Evolutionary conservation across 2,329 filamentous ascomycete genomes (phyloP).

Genomic region (Lachnellula subtilissima): DNA sequence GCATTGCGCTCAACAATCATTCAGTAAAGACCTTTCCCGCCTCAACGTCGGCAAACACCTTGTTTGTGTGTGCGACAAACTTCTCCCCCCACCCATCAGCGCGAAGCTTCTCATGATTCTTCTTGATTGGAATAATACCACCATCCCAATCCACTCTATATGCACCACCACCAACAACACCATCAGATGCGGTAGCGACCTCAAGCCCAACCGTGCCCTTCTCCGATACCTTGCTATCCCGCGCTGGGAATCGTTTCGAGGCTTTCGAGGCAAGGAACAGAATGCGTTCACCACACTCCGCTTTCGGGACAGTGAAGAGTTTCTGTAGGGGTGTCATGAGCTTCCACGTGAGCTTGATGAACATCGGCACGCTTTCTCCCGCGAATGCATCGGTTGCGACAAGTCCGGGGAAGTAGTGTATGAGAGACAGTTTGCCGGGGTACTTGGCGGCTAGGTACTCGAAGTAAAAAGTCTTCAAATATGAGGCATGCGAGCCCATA

Average conservation of each 20-base stretch:
- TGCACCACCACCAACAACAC: constrained; percentile 23
- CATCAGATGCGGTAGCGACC: constrained; percentile 19
- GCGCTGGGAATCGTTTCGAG: constrained; percentile 18
- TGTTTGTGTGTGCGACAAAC: constrained; percentile 24
- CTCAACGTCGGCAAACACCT: constrained; percentile 23
- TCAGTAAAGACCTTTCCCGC: constrained; percentile 17
- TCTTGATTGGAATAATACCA: constrained; percentile 10
- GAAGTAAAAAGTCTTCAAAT: constrained; percentile 33
- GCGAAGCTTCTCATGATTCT: constrained; percentile 18
- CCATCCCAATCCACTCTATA: constrained; percentile 23
- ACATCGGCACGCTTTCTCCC: constrained; percentile 25
- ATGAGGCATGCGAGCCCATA: constrained; percentile 25
- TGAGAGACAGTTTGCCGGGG: constrained; percentile 24
- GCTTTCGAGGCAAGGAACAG: constrained; percentile 21
- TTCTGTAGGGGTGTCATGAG: constrained; percentile 25
- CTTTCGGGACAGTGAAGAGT: constrained; percentile 22
- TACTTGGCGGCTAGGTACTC: constrained; percentile 29
- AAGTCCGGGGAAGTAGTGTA: constrained; percentile 33
- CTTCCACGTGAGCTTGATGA: constrained; percentile 29
- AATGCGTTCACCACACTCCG: constrained; percentile 32
- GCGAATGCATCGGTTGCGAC: constrained; percentile 31
- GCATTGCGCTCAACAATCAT: constrained; percentile 21
- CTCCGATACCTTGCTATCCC: background rate
- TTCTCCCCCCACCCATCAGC: constrained; percentile 19
- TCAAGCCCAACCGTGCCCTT: background rate